These are phyloP conservation scores for Plasmodium gallinaceum DNA, from an alignment of 169 alveolate genomes.

Conservation along the genomic window DNA sequence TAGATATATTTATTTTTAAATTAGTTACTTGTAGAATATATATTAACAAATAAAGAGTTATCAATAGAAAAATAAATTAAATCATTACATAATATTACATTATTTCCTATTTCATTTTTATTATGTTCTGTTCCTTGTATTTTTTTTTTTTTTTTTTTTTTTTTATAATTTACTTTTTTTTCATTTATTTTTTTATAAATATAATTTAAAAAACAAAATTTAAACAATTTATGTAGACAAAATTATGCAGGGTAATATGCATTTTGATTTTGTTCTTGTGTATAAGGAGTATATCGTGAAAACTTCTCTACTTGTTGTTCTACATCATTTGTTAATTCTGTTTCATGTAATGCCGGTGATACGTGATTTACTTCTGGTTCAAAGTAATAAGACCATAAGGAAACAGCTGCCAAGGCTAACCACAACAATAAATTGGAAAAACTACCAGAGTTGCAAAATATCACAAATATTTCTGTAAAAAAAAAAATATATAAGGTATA, in stretches of 20 bases:
- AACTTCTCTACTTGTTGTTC: constrained; percentile 94
- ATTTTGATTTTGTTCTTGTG: constrained; percentile 69
- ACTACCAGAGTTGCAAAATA: constrained; percentile 83
- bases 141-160: neutral
- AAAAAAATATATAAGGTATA: constrained; percentile 44
- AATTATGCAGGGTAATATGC: constrained; percentile 77
- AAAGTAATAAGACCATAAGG: constrained; percentile 92
- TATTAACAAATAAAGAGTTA: constrained; percentile 15
- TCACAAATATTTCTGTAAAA: constrained; percentile 83
- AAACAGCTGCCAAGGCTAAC: constrained; percentile 90
- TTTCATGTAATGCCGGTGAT: constrained; percentile 94
- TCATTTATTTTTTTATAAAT: constrained; percentile 10
- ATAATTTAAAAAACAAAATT: constrained; percentile 55
- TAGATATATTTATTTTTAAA: neutral
- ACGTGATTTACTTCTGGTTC: constrained; percentile 93
- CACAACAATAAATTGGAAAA: constrained; percentile 82
- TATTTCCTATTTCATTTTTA: neutral
- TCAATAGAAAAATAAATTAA: constrained; percentile 51
- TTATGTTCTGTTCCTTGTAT: neutral
- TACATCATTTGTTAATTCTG: constrained; percentile 94
- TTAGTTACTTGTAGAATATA: constrained; percentile 10
- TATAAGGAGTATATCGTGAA: constrained; percentile 87
- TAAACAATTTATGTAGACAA: constrained; percentile 57
- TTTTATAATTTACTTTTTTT: neutral
- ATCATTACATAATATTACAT: constrained; percentile 12